A percentile compares a stretch with the other conserved stretches of the same genome.
These are phyloP conservation scores for Canavalia gladiata DNA, from an alignment of 306 rosid genomes.

Conservation along the genomic window DNA sequence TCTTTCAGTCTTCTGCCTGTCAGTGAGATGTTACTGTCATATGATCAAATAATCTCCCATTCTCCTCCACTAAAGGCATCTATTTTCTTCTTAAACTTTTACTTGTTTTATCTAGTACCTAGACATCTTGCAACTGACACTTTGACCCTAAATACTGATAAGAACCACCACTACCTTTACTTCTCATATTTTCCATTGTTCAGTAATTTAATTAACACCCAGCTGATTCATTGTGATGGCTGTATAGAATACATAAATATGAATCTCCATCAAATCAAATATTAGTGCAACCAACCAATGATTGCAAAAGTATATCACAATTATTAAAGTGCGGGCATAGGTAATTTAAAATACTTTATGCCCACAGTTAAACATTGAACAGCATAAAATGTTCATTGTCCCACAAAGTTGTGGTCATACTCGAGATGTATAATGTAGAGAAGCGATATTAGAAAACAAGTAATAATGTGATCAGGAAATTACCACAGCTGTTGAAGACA, in stretches of 20 bases:
- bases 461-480: constrained; percentile 42
- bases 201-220: constrained; percentile 32
- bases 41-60: constrained; percentile 25
- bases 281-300: constrained; percentile 25
- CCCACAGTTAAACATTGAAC: constrained; percentile 25
- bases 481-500: constrained; percentile 99
- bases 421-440: constrained; percentile 29
- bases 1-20: constrained; percentile 2
- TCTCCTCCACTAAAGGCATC: constrained; percentile 3
- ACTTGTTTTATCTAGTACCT: constrained; percentile 25
- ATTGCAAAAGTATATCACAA: constrained; percentile 30
- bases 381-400: not conserved
- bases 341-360: constrained; percentile 31
- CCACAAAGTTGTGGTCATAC: constrained; percentile 30
- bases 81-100: constrained; percentile 16
- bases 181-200: constrained; percentile 34
- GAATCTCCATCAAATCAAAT: constrained; percentile 37
- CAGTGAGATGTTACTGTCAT: constrained; percentile 26
- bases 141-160: not conserved
- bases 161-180: constrained; percentile 17
- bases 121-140: constrained; percentile 38
- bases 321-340: constrained; percentile 22
- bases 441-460: constrained; percentile 32
- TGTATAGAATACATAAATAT: constrained; percentile 34
- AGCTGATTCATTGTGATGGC: constrained; percentile 19